Evolutionary conservation across 257 asterid species (phyloP), one percentile per base, ranked within the genome.

Genomic region (Ballota nigra): DNA sequence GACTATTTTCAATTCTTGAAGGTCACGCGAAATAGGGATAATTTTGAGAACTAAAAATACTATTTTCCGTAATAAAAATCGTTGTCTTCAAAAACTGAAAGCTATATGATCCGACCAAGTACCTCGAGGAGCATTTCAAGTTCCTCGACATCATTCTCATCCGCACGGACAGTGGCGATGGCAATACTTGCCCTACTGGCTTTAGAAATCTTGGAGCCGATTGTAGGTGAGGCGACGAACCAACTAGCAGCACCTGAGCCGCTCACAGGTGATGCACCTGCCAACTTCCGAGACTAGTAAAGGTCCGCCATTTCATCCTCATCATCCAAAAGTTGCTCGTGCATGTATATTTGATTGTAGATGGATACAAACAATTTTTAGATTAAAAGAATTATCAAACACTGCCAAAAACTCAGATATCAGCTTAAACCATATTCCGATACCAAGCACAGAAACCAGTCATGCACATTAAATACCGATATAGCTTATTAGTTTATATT

Each of bases 301-400:
- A 94, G 96, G 78, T 94, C 97, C 0, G 97, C 95, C 98, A 94
- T 94, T 57, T 94, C 98, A 74, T 91, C 98, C 59, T 94, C 98
- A 23, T 94, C 97, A 58, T 91, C 98, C 87, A 94, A 80, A 73
- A 94, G 97, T 80, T 89, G 98, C 81, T 94, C 98, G 10, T 1
- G 52, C 43, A 38, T 9, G 43, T 38, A 8, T 8, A 8, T 38
- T 41, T 41, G 49, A 41, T 41, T 41, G 49, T 41, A 11, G 6
- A 41, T 45, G 15, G 53, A 45, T n/a, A n/a, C 7, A n/a, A 45
- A 45, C 20, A 45, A 0, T 15, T 15, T 43, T 15, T 15, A 45
- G 20, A 45, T 45, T 45, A n/a, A 45, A 45, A 45, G 22, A 45
- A 5, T n/a, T n/a, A n/a, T 15, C 53, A n/a, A 45, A 45, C 52